phyloP scores from a whole-genome alignment of 352 stramenopile genomes.

The Aphanomyces invadans region DNA sequence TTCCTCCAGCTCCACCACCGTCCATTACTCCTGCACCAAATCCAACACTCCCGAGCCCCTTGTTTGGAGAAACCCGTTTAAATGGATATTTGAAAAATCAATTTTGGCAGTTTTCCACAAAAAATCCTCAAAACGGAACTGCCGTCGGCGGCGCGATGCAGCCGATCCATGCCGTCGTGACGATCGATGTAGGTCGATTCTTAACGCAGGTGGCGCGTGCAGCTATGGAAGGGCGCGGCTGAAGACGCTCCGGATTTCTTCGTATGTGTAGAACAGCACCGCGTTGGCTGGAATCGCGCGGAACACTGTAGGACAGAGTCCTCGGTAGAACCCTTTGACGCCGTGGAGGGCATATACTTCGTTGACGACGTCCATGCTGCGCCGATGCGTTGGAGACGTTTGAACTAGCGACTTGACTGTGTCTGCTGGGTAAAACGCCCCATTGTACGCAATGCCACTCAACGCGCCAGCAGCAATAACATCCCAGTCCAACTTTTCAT shows the following conservation, averaged over 20 bases:
- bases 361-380: conserved; percentile 27
- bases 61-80: not conserved
- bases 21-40: conserved; percentile 1
- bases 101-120: too few species aligned
- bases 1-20: not conserved
- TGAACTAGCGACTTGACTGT: conserved; percentile 39
- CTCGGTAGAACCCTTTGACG: conserved; percentile 36
- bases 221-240: conserved; percentile 4
- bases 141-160: too few species aligned
- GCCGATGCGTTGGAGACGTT: conserved; percentile 30
- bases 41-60: not conserved
- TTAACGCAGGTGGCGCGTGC: too few species aligned
- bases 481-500: conserved; percentile 35
- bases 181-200: too few species aligned
- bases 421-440: conserved; percentile 42
- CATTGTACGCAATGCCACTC: conserved; percentile 41
- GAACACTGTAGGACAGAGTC: conserved; percentile 34
- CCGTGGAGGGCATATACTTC: conserved; percentile 34
- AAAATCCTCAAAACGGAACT: too few species aligned
- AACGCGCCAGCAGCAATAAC: conserved; percentile 31
- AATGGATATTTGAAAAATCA: conserved; percentile 1
- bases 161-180: too few species aligned
- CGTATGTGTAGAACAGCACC: conserved; percentile 32
- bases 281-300: conserved; percentile 37
- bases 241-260: conserved; percentile 5